Evolutionary conservation across 257 asterid species (phyloP), one percentile per base, ranked within the genome.

Genomic region (Rehmannia glutinosa): DNA sequence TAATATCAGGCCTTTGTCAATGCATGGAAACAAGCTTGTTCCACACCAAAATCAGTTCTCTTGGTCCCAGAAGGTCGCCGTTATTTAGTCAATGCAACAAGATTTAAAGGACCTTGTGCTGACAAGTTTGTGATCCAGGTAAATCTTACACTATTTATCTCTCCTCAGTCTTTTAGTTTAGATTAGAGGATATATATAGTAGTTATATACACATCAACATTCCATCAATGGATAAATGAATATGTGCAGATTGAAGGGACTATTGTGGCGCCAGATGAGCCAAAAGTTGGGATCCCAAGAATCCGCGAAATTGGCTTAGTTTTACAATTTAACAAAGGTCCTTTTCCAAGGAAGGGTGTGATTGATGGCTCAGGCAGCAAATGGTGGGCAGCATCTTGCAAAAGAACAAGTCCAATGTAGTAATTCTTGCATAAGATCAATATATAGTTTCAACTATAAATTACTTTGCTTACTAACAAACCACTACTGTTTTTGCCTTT

Each of bases 371-470:
- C 91, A 15, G 97, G 99, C 66, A 73, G 73, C 73, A 83, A 83
- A 74, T 94, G 99, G 99, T 94, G 99, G 99, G 93, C 82, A 63
- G 88, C 85, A 39, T 94, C 99, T 71, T 94, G 98, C 90, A 91
- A 91, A 91, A 58, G 83, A 88, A 94, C 79, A 88, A 88, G 66
- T 17, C 90, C 62, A 94, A 91, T 72, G 99, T 93, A 85, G 77
- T 23, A 9, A 41, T 8, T 49, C 27, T 76, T 47, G 43, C 20
- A 43, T 42, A 57, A 4, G 21, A 38, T 15, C 17, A 46, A 38
- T 6, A 64, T 57, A 53, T 69, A 27, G 49, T 58, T 33, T 24
- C 24, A 25, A 63, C 52, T 64, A 16, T 35, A 15, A 68, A 59
- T 32, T 6, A 35, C 62, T 35, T 50, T 45, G 21, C 8, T 27